Evolutionary conservation across 1,284 basidiomycete genomes (phyloP).

Genomic region (Schizophyllum amplum): DNA sequence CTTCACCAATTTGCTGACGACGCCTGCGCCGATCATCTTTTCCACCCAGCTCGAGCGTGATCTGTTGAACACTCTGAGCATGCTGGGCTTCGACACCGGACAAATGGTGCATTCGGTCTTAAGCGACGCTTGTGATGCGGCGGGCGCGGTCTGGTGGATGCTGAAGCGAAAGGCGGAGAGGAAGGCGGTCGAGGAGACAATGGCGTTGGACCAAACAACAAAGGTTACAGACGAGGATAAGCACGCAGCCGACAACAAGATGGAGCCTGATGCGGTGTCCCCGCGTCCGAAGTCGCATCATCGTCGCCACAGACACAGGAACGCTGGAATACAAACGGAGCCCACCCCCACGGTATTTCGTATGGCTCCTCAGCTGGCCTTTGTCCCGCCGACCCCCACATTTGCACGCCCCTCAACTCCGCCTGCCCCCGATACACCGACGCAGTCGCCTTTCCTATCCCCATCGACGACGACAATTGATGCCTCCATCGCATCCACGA

Average conservation of each 20-base stretch:
- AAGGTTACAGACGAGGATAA: constrained; percentile 13
- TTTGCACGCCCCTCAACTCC: constrained; percentile 28
- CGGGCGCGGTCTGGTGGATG: constrained; percentile 96
- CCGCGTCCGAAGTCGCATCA: constrained; percentile 20
- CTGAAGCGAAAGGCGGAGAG: constrained; percentile 74
- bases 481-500: constrained; percentile 14
- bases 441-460: constrained; percentile 48
- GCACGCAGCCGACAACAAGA: constrained; percentile 13
- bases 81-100: constrained; percentile 85
- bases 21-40: constrained; percentile 75
- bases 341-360: constrained; percentile 11
- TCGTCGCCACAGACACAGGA: not conserved
- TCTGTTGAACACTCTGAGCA: constrained; percentile 68
- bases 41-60: constrained; percentile 77
- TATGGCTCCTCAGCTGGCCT: constrained; percentile 50
- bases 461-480: constrained; percentile 51
- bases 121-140: constrained; percentile 87
- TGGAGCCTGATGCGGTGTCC: constrained; percentile 25
- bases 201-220: no score
- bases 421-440: constrained; percentile 39
- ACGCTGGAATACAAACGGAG: constrained; percentile 32
- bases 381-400: constrained; percentile 71
- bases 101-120: constrained; percentile 92
- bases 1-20: constrained; percentile 66
- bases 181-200: constrained; percentile 40